A percentile compares a stretch with the other conserved stretches of the same genome.
These are phyloP conservation scores for Ganoderma lucidum DNA, from an alignment of 1,284 basidiomycete genomes.

Conservation along the genomic window DNA sequence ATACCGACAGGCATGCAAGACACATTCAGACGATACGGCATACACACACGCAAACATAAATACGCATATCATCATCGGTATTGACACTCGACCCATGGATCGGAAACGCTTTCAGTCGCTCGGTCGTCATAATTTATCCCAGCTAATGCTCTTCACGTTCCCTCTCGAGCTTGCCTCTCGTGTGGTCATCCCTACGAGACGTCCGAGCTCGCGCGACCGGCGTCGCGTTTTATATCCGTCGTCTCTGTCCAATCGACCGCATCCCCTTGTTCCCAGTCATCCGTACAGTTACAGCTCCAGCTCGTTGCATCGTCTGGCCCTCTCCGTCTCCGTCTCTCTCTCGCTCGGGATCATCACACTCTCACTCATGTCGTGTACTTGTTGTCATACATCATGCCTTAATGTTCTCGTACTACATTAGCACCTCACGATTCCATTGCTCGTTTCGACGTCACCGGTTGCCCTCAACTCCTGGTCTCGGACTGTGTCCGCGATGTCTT, in stretches of 20 bases:
- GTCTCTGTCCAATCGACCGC: neutral
- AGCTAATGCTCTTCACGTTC: conserved; percentile 25
- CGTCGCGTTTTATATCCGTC: neutral
- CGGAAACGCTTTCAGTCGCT: conserved; percentile 30
- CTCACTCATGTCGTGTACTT: conserved; percentile 20
- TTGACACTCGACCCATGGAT: conserved; percentile 11
- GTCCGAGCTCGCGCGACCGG: neutral
- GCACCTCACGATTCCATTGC: neutral
- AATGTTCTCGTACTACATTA: conserved; percentile 16
- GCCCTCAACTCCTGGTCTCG: neutral
- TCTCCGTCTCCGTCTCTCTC: neutral
- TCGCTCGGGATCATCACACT: neutral
- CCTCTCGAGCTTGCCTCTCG: neutral
- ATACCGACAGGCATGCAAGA: neutral
- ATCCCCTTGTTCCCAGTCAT: conserved; percentile 7
- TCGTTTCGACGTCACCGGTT: neutral
- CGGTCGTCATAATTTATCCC: conserved; percentile 35
- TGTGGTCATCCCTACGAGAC: neutral
- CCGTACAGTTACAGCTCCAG: neutral
- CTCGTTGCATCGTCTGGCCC: neutral
- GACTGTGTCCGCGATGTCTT: neutral
- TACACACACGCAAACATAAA: neutral
- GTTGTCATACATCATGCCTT: conserved; percentile 17
- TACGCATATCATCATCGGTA: conserved; percentile 1
- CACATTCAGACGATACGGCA: conserved; percentile 1